phyloP scores from a whole-genome alignment of 176 grass and related monocot genomes.

The Carex myosuroides region DNA sequence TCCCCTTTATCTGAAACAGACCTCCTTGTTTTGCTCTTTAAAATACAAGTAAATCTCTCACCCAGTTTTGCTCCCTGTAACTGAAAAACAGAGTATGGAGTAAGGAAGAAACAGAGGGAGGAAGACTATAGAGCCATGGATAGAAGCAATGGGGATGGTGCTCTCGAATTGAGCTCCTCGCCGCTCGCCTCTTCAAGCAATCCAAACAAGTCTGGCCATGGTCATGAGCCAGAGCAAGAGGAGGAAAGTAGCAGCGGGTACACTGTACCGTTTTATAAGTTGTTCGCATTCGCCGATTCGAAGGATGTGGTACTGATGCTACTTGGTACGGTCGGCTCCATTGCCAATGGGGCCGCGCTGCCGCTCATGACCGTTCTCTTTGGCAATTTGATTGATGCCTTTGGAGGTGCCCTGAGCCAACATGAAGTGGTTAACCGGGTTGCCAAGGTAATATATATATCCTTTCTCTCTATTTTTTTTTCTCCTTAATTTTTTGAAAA shows the following conservation, averaged over 20 bases:
- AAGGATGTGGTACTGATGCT: conserved; percentile 59
- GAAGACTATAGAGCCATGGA: background rate
- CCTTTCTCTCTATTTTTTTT: background rate
- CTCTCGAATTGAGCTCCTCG: conserved; percentile 27
- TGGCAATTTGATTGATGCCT: conserved; percentile 68
- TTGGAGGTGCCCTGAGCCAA: conserved; percentile 56
- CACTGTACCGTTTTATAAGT: conserved; percentile 67
- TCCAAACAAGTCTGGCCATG: background rate
- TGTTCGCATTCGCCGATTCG: conserved; percentile 87
- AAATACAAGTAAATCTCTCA: background rate
- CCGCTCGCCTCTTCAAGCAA: background rate
- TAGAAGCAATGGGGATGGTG: conserved; percentile 14
- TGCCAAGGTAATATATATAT: conserved; percentile 41
- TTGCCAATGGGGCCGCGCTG: conserved; percentile 76
- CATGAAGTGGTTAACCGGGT: conserved; percentile 58
- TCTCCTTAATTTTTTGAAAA: background rate
- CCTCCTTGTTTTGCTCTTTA: background rate
- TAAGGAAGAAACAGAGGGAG: conserved; percentile 8
- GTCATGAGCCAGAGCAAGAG: conserved; percentile 8
- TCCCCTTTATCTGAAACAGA: background rate
- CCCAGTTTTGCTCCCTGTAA: background rate
- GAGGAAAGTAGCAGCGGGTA: conserved; percentile 1
- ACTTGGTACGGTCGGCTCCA: conserved; percentile 57
- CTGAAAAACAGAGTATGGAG: background rate
- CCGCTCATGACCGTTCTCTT: conserved; percentile 94